Evolutionary conservation across 208 protist genomes (phyloP).

Genomic region (Kentomonas sorsogonicus): DNA sequence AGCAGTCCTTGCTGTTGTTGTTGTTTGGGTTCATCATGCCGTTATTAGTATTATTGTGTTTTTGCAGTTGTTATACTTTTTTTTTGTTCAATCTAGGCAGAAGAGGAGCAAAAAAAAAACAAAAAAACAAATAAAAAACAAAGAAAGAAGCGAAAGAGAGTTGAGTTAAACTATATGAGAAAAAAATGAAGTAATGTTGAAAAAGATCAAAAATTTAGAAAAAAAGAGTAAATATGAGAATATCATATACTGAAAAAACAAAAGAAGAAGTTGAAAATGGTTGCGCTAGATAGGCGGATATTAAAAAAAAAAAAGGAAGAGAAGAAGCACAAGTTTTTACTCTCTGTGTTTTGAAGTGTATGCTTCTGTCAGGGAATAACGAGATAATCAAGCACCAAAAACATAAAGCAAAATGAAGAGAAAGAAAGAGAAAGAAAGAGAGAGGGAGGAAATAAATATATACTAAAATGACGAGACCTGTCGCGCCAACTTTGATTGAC

Average conservation of each 20-base stretch:
- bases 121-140: neutral
- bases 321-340: neutral
- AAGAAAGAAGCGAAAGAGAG: neutral
- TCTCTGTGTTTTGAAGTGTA: neutral
- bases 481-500: too few species aligned
- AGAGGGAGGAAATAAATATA: neutral
- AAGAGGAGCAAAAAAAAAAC: constrained; percentile 5
- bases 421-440: constrained; percentile 5
- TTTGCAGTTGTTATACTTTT: too few species aligned
- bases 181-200: constrained; percentile 3
- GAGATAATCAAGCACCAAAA: neutral
- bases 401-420: neutral
- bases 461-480: too few species aligned
- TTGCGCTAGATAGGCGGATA: neutral
- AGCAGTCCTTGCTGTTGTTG: too few species aligned
- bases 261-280: constrained; percentile 4
- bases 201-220: constrained; percentile 5
- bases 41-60: too few species aligned
- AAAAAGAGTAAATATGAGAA: constrained; percentile 7
- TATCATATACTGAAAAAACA: neutral
- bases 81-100: too few species aligned
- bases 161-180: neutral
- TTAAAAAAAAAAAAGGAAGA: neutral
- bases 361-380: neutral
- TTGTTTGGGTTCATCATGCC: too few species aligned